Base-by-base conservation (phyloP, 345 rosid genomes). In the Gossypioides kirkii region DNA sequence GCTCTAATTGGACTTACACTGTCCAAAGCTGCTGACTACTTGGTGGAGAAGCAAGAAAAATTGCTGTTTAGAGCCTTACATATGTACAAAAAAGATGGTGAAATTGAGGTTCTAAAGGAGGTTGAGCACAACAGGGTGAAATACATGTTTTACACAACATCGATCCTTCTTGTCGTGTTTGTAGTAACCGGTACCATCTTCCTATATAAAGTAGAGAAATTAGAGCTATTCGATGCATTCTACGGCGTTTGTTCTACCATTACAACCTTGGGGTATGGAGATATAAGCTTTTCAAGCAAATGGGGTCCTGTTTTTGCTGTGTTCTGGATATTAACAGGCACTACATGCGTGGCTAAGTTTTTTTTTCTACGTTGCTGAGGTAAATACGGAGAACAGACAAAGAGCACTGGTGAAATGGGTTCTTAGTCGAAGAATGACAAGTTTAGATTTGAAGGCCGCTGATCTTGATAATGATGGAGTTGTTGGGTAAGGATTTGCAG, bases 201-300 rank as follows among this genome's bases (percentile, higher is more conserved):
- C 70, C 86, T 90, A 10, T 60, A 1, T 4, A 1, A 3, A 4
- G 76, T 81, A 7, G 97, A 92, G 88, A 76, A 71, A 13, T 75
- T 87, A 77, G 79, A 78, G 32, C 2, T 81, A 5, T 45, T 84
- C 2, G 90, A 90, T 10, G 89, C 97, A 3, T 83, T 94, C 74
- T 94, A 94, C 59, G 90, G 97, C 12, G 97, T 87, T 32, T 90
- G 95, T 73, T 81, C 93, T 18, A 90, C 97, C 2, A 59, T 94
- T 71, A 92, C 97, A 1, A 89, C 98, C 13, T 77, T 92, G 45
- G 97, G 98, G 10, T 94, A 84, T 72, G 98, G 98, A 0, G 98
- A 94, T 60, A 54, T 73, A 77, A 94, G 97, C 80, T 91, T 94
- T 79, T 82, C 74, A 52, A 85, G 89, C 0, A 16, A 26, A 26